phyloP scores from a whole-genome alignment of 495 filamentous ascomycete genomes.

The Penicillium cosmopolitanum region DNA sequence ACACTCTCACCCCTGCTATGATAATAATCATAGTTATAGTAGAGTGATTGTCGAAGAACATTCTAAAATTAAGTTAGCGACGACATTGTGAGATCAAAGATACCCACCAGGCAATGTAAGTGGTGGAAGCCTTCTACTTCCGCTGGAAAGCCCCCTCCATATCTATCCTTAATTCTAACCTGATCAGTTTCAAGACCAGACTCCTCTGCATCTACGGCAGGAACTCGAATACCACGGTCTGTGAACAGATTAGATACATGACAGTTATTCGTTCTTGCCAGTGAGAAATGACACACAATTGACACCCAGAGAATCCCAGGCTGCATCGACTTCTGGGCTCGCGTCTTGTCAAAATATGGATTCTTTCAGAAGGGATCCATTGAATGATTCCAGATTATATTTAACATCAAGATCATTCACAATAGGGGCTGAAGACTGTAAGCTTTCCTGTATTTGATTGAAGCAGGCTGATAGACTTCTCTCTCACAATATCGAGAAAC shows the following conservation, averaged over 20 bases:
- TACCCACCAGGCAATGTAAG: constrained; percentile 56
- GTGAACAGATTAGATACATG: background rate
- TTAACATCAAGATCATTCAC: constrained; percentile 35
- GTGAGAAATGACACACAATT: constrained; percentile 42
- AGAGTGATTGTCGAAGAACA: constrained; percentile 56
- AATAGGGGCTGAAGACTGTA: constrained; percentile 32
- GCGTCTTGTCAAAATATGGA: constrained; percentile 55
- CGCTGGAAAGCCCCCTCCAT: constrained; percentile 57
- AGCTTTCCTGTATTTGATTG: background rate
- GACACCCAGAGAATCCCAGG: constrained; percentile 58
- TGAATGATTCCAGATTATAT: constrained; percentile 42
- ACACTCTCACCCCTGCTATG: constrained; percentile 45
- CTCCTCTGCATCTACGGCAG: constrained; percentile 36
- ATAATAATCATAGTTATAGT: constrained; percentile 63
- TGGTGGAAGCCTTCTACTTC: constrained; percentile 62
- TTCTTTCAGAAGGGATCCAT: constrained; percentile 56
- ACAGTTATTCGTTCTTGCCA: background rate
- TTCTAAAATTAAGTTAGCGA: constrained; percentile 36
- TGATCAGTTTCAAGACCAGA: constrained; percentile 50
- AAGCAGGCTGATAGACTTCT: no score
- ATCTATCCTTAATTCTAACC: constrained; percentile 53
- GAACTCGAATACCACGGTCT: constrained; percentile 48
- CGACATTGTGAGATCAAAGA: background rate
- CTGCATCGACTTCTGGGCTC: constrained; percentile 58
- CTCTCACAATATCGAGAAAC: constrained; percentile 33